These are phyloP conservation scores for Arxiozyma slooffiae DNA, from an alignment of 1,139 yeast species.

Conservation along the genomic window DNA sequence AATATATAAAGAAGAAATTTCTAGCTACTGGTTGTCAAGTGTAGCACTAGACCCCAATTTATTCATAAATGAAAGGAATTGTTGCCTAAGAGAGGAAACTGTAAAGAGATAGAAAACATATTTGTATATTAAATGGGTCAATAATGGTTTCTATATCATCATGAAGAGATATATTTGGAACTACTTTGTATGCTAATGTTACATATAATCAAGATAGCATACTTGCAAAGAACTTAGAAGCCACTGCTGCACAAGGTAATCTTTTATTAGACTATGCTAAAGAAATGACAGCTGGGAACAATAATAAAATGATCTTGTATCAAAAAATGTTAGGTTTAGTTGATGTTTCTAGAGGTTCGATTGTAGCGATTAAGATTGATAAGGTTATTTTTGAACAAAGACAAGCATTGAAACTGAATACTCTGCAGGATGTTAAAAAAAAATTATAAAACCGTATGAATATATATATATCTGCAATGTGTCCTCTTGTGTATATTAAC, in stretches of 20 bases:
- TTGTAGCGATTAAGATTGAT: slow-evolving; percentile 15
- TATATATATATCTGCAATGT: not conserved
- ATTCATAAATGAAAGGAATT: no score
- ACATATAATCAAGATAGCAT: slow-evolving; percentile 6
- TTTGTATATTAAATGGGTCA: not conserved
- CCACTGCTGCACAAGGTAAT: slow-evolving; percentile 26
- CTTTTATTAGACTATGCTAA: slow-evolving; percentile 24
- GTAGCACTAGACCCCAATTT: no score
- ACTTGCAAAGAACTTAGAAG: slow-evolving; percentile 23
- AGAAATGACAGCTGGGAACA: slow-evolving; percentile 12
- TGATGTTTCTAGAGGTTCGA: slow-evolving; percentile 25
- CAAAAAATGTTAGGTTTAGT: slow-evolving; percentile 24
- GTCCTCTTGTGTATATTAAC: not conserved
- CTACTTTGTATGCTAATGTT: slow-evolving; percentile 14
- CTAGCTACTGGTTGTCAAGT: no score
- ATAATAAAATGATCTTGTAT: slow-evolving; percentile 2
- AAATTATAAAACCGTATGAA: no score
- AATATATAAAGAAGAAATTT: no score
- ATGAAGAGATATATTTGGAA: slow-evolving; percentile 1
- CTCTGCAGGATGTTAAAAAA: slow-evolving; percentile 13
- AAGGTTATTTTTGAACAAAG: slow-evolving; percentile 6
- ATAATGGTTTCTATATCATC: not conserved
- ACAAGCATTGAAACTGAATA: slow-evolving; percentile 7
- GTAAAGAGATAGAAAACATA: not conserved
- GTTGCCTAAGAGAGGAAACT: not conserved